Conservation (phyloP, 2,329 filamentous ascomycete genomes). For the Colletotrichum tamarilloi region DNA sequence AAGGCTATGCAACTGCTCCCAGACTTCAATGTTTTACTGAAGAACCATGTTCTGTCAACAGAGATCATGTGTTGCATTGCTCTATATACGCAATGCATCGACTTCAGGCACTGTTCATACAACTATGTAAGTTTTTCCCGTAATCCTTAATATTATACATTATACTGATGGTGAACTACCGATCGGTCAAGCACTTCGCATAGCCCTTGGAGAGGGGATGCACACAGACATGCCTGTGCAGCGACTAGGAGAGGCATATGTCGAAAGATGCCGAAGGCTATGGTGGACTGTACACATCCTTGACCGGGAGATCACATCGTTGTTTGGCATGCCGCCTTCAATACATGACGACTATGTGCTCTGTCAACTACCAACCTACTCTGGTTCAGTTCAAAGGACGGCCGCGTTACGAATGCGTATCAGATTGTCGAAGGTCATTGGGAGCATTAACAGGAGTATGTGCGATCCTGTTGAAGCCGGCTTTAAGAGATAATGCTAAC, state of each 20-base stretch:
- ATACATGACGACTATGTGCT: slow-evolving; percentile 63
- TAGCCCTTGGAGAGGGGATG: slow-evolving; percentile 61
- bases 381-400: slow-evolving; percentile 40
- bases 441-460: slow-evolving; percentile 45
- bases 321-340: slow-evolving; percentile 63
- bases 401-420: slow-evolving; percentile 47
- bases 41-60: slow-evolving; percentile 56
- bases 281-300: slow-evolving; percentile 67
- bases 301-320: slow-evolving; percentile 63
- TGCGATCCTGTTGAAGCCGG: too few species aligned
- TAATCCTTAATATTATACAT: too few species aligned
- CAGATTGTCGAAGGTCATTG: slow-evolving; percentile 43
- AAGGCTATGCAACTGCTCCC: slow-evolving; percentile 57
- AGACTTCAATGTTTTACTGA: slow-evolving; percentile 50
- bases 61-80: slow-evolving; percentile 64
- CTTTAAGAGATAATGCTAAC: too few species aligned
- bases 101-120: slow-evolving; percentile 58
- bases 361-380: slow-evolving; percentile 48
- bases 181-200: slow-evolving; percentile 62
- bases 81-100: slow-evolving; percentile 63
- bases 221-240: slow-evolving; percentile 61
- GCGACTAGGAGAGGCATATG: slow-evolving; percentile 51
- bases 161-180: too few species aligned
- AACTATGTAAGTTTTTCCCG: slow-evolving; percentile 49
- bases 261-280: slow-evolving; percentile 59